Evolutionary conservation across 2,329 filamentous ascomycete genomes (phyloP), one percentile per base, ranked within the genome.

Genomic region (Aspergillus pseudonomiae): DNA sequence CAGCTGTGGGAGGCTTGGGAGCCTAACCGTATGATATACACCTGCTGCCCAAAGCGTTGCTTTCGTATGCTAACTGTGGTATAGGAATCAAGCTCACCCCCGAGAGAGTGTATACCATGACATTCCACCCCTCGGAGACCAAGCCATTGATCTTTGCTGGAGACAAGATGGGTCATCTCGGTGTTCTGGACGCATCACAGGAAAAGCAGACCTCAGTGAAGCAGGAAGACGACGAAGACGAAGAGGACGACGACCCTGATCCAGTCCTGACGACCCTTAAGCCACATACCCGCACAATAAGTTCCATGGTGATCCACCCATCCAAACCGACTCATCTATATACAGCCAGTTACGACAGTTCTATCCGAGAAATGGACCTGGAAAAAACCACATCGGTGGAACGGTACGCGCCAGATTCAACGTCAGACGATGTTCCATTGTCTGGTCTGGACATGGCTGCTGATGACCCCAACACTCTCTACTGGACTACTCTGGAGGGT

Each of bases 121-220:
- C 90, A 0, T 94, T 99, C 70, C 95, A 99, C 71, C 95, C 95
- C 0, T 94, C 89, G 0, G 84, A 89, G 63, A 88, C 94, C 3
- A 98, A 98, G 72, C 89, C 94, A 0, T 83, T 99, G 3, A 85
- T 98, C 1, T 96, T 99, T 74, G 94, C 94, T 0, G 94, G 94
- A 12, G 95, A 99, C 73, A 99, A 99, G 75, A 86, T 96, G 68
- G 94, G 95, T 1, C 91, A 93, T 28, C 84, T 98, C 63, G 95
- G 95, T 0, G 87, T 99, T 1, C 94, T 97, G 60, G 94, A 99
- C 74, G 93, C 90, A 1, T 74, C 2, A 73, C 85, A 54, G 75
- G 82, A 68, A 76, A 83, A 68, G 80, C 83, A n/a, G 80, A 85
- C 50, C 30, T 67, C 69, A 3, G 59, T 65, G 36, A 72, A 70